These are phyloP conservation scores for Asclepias syriaca DNA, from an alignment of 257 asterid genomes.

Conservation along the genomic window DNA sequence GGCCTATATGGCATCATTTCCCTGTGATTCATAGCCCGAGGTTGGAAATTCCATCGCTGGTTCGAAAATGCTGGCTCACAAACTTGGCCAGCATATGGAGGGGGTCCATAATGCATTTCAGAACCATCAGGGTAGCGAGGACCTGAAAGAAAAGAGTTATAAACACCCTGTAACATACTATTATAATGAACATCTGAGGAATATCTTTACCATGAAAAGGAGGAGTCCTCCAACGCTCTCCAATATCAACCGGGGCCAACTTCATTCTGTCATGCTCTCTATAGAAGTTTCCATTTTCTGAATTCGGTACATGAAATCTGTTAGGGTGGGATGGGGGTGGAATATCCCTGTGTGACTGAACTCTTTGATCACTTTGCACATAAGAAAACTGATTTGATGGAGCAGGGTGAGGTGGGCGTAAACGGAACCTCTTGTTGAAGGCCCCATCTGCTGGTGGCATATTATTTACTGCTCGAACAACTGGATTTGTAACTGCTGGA, in stretches of 20 bases:
- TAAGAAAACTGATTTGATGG: slow-evolving; percentile 85
- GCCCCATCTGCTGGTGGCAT: slow-evolving; percentile 38
- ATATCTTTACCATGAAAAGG: slow-evolving; percentile 45
- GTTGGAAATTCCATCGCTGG: slow-evolving; percentile 61
- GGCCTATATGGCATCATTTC: slow-evolving; percentile 55
- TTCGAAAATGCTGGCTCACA: slow-evolving; percentile 49
- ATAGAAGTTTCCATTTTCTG: slow-evolving; percentile 51
- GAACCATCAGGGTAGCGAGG: slow-evolving; percentile 59
- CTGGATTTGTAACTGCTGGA: slow-evolving; percentile 35
- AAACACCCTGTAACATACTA: neutral
- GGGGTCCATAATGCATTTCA: slow-evolving; percentile 46
- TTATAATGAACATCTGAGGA: neutral
- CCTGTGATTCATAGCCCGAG: slow-evolving; percentile 52
- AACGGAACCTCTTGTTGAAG: slow-evolving; percentile 53
- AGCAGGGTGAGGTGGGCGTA: slow-evolving; percentile 89
- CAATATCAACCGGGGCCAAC: slow-evolving; percentile 37
- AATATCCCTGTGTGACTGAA: slow-evolving; percentile 46
- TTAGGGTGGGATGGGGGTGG: slow-evolving; percentile 48
- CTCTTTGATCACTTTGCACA: slow-evolving; percentile 55
- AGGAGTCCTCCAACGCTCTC: slow-evolving; percentile 71
- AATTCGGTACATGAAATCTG: slow-evolving; percentile 49
- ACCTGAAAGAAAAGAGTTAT: slow-evolving; percentile 33
- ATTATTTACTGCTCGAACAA: slow-evolving; percentile 36
- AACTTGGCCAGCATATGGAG: slow-evolving; percentile 49
- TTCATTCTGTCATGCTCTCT: slow-evolving; percentile 56